A percentile compares a stretch with the other conserved stretches of the same genome.
These are phyloP conservation scores for Oidiodendron maius DNA, from an alignment of 495 filamentous ascomycete species.

Conservation along the genomic window DNA sequence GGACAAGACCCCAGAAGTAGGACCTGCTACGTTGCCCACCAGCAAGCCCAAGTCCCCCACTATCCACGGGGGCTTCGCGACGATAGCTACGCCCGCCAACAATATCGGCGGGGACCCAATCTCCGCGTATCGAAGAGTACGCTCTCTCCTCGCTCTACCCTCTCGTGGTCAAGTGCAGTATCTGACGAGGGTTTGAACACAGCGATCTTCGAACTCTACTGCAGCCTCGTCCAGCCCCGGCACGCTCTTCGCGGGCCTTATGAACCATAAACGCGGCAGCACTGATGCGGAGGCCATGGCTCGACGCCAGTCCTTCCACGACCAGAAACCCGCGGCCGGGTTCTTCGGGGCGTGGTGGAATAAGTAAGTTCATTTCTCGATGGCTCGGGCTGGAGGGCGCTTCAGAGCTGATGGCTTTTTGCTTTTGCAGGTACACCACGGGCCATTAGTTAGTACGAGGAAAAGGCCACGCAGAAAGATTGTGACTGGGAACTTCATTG, in stretches of 20 bases:
- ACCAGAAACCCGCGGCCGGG: constrained; percentile 38
- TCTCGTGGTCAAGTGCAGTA: neutral
- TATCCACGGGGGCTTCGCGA: constrained; percentile 10
- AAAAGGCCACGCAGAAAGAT: no score
- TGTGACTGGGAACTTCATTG: no score
- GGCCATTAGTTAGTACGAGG: no score
- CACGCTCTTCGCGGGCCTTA: constrained; percentile 41
- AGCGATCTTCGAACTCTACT: constrained; percentile 8
- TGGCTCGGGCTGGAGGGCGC: neutral
- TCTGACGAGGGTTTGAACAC: neutral
- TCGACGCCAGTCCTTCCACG: constrained; percentile 42
- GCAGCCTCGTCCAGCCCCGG: constrained; percentile 23
- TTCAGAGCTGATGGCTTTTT: neutral
- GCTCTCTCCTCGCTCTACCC: neutral
- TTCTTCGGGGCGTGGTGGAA: constrained; percentile 50
- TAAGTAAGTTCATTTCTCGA: constrained; percentile 29
- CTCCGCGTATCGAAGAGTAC: constrained; percentile 5
- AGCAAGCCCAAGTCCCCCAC: no score
- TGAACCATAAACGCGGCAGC: constrained; percentile 45
- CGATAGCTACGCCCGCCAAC: constrained; percentile 8
- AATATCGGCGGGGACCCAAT: constrained; percentile 7
- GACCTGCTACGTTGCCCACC: no score
- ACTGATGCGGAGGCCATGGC: constrained; percentile 30
- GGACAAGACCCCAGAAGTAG: no score
- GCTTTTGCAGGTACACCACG: neutral